Evolutionary conservation across 1,284 basidiomycete species (phyloP), one percentile per base, ranked within the genome.

Genomic region (Anthracocystis walkeri): DNA sequence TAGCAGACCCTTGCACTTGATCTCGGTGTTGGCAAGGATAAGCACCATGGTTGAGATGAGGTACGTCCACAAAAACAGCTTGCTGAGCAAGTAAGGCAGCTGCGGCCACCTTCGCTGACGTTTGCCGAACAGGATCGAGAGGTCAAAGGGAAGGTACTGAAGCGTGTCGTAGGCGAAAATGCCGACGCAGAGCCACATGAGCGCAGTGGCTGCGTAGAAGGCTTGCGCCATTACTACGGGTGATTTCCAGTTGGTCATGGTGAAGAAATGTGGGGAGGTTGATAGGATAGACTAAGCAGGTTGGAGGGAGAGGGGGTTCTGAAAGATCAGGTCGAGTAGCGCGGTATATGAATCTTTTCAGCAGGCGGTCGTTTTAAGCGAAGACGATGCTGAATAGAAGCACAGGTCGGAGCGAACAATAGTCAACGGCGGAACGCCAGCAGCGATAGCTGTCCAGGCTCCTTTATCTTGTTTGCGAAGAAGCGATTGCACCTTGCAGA

Each of bases 101-200:
- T 77, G 70, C 3, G 66, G 60, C 71, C 71, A 75, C 31, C 69
- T 42, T 11, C 67, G 64, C 50, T 59, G 51, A 11, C 68, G 64
- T 38, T 57, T 54, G 42, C 65, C 61, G 11, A 53, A 29, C 20
- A 72, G 25, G 51, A 64, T 70, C 49, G 59, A 52, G 21, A 65
- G 23, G 41, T 75, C 73, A 25, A 75, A 75, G 21, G 48, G 31
- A 1, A 70, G 55, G 50, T 61, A 67, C 27, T 58, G 64, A 12
- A 62, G 29, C 0, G 56, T 60, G 48, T 75, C 73, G 58, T 60
- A 66, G 42, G 57, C 60, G 20, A 53, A 67, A 33, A 71, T 61
- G 45, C 73, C 73, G 45, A 67, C 51, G 51, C 67, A 63, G 35
- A 75, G 42, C 56, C 60, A 70, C 67, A 75, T 67, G 42, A 70